Conservation (phyloP, 257 asterid species). For the Nicotiana noctiflora region DNA sequence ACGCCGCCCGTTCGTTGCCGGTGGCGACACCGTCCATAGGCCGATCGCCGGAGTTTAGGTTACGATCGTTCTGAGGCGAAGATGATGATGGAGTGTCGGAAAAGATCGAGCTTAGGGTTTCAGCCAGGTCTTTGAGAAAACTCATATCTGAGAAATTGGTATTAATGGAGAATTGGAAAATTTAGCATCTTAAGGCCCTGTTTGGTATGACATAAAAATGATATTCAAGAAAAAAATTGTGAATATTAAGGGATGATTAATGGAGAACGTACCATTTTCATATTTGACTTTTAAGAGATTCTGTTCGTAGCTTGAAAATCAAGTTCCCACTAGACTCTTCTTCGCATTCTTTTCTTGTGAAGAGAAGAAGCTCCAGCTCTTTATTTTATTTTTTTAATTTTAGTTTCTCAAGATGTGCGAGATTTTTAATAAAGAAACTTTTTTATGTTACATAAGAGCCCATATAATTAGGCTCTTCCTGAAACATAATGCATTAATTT, state of each 20-base stretch:
- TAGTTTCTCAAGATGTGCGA: no score
- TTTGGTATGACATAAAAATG: neutral
- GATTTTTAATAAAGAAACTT: no score
- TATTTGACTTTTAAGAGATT: neutral
- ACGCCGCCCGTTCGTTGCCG: constrained; percentile 88
- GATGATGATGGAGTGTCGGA: constrained; percentile 36
- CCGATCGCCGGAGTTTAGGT: constrained; percentile 36
- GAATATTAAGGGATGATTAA: neutral
- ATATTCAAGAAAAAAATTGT: neutral
- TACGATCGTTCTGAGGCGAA: constrained; percentile 18
- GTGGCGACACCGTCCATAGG: constrained; percentile 67
- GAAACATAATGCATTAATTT: no score
- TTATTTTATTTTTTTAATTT: no score
- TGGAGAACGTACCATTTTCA: neutral
- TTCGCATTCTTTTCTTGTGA: neutral
- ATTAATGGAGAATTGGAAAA: neutral
- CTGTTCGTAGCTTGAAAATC: neutral
- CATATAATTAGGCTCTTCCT: no score
- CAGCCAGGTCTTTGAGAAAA: constrained; percentile 48
- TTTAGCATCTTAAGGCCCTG: constrained; percentile 1
- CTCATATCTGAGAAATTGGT: constrained; percentile 38
- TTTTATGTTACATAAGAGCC: no score
- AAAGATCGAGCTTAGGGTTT: constrained; percentile 55
- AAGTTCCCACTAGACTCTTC: neutral
- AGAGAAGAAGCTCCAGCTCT: no score